A percentile compares a stretch with the other conserved stretches of the same genome.
Evolutionary conservation across 2,329 filamentous ascomycete species (phyloP).

Genomic region (Ophioceras dolichostomum): DNA sequence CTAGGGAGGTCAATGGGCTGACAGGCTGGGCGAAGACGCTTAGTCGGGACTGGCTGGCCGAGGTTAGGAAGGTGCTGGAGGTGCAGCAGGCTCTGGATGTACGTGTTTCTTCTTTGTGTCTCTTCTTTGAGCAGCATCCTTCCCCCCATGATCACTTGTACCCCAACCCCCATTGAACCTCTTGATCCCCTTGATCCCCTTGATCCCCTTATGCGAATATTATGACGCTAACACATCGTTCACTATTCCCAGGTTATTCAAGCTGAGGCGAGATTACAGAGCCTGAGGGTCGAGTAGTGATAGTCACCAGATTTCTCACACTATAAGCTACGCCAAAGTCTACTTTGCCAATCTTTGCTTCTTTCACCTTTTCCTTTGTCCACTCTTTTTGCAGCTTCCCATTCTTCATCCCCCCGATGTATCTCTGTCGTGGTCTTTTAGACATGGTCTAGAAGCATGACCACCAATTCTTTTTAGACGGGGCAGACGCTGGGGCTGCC

Average conservation of each 20-base stretch:
- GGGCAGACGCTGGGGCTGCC: too few relatives aligned
- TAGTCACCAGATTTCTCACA: too few relatives aligned
- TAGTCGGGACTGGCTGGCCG: slow-evolving; percentile 84
- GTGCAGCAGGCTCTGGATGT: slow-evolving; percentile 95
- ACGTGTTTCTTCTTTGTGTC: slow-evolving; percentile 26
- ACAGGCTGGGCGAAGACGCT: slow-evolving; percentile 92
- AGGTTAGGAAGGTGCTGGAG: slow-evolving; percentile 85
- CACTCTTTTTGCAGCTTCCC: too few relatives aligned
- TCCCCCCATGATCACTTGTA: neutral
- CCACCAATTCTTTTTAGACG: too few relatives aligned
- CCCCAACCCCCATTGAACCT: too few relatives aligned
- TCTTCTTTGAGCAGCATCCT: neutral
- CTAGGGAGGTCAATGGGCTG: slow-evolving; percentile 87
- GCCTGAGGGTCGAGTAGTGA: slow-evolving; percentile 72
- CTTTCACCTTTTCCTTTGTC: too few relatives aligned
- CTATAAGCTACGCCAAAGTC: too few relatives aligned
- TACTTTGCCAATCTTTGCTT: too few relatives aligned
- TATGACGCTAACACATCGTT: slow-evolving; percentile 14
- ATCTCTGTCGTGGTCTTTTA: too few relatives aligned
- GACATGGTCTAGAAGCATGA: too few relatives aligned
- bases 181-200: slow-evolving; percentile 1
- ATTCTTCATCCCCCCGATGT: too few relatives aligned
- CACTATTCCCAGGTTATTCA: slow-evolving; percentile 62
- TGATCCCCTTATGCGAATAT: neutral
- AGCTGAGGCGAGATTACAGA: slow-evolving; percentile 80